phyloP scores from a whole-genome alignment of 2,329 filamentous ascomycete genomes.

The Ophiosphaerella narmari region DNA sequence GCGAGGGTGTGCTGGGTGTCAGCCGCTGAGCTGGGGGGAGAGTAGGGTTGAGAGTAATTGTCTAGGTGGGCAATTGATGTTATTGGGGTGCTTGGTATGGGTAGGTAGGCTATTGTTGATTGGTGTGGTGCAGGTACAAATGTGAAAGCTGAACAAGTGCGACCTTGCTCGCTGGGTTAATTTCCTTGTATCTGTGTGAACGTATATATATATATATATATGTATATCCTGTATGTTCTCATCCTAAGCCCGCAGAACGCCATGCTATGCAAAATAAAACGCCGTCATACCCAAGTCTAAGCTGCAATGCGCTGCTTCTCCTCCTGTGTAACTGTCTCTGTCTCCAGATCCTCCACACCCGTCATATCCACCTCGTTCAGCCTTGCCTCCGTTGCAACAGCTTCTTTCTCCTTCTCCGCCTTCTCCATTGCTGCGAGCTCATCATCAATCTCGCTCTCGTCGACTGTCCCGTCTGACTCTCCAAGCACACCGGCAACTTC shows the following conservation, averaged over 20 bases:
- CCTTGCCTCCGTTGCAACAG: constrained; percentile 60
- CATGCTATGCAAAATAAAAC: constrained; percentile 23
- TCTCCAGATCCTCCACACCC: constrained; percentile 13
- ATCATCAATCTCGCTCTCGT: constrained; percentile 84
- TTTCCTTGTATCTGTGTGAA: no score
- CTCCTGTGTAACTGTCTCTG: constrained; percentile 45
- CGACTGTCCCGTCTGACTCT: constrained; percentile 61
- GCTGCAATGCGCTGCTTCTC: constrained; percentile 16
- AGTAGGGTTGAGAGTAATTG: neutral
- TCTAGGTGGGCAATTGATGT: neutral
- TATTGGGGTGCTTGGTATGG: neutral
- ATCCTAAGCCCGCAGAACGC: constrained; percentile 10
- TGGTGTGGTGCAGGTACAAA: neutral
- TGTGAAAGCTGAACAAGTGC: neutral
- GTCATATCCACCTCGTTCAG: constrained; percentile 34
- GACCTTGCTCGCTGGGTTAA: no score
- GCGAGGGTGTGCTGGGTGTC: no score
- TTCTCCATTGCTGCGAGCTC: constrained; percentile 79
- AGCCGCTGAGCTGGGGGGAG: no score
- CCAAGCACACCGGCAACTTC: constrained; percentile 80
- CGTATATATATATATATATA: neutral
- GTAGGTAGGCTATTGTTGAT: neutral
- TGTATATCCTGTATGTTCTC: neutral
- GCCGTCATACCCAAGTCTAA: constrained; percentile 14
- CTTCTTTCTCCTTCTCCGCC: constrained; percentile 72